Conservation (phyloP, 345 rosid species). For the Gossypium stocksii region DNA sequence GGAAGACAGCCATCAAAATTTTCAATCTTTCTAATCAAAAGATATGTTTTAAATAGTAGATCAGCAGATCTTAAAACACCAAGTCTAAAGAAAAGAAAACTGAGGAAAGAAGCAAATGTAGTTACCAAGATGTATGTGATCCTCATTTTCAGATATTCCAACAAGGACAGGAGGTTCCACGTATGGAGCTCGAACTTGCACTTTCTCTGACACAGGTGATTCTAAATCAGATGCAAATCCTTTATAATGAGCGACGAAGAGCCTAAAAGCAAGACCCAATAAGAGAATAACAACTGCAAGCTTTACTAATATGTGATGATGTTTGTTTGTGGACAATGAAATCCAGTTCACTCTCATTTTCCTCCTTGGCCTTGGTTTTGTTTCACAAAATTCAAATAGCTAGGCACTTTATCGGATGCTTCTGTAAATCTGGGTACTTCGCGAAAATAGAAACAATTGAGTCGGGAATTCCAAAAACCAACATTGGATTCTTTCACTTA, state of each 20-base stretch:
- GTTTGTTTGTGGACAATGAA: conserved; percentile 32
- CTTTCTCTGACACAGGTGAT: conserved; percentile 23
- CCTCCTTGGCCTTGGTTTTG: neutral
- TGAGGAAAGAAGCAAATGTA: neutral
- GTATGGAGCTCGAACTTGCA: neutral
- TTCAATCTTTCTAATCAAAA: conserved; percentile 6
- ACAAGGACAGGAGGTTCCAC: neutral
- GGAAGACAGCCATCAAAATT: conserved; percentile 3
- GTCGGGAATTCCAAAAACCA: neutral
- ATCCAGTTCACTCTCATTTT: conserved; percentile 54
- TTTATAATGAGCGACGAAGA: conserved; percentile 38
- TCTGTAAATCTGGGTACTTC: neutral
- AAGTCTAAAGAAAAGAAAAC: neutral
- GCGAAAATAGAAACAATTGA: neutral
- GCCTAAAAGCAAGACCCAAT: conserved; percentile 51
- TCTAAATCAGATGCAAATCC: conserved; percentile 32
- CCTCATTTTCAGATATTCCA: conserved; percentile 41
- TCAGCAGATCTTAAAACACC: conserved; percentile 20
- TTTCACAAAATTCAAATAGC: neutral
- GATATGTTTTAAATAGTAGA: neutral
- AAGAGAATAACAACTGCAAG: conserved; percentile 44
- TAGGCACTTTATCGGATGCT: neutral
- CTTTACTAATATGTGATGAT: conserved; percentile 48
- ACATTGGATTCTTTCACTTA: conserved; percentile 3
- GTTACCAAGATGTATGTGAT: conserved; percentile 49